Percentiles rank a stretch among this genome's conserved stretches.
Evolutionary conservation across 176 grass and related monocot genomes (phyloP).

Genomic region (Alopecurus myosuroides): DNA sequence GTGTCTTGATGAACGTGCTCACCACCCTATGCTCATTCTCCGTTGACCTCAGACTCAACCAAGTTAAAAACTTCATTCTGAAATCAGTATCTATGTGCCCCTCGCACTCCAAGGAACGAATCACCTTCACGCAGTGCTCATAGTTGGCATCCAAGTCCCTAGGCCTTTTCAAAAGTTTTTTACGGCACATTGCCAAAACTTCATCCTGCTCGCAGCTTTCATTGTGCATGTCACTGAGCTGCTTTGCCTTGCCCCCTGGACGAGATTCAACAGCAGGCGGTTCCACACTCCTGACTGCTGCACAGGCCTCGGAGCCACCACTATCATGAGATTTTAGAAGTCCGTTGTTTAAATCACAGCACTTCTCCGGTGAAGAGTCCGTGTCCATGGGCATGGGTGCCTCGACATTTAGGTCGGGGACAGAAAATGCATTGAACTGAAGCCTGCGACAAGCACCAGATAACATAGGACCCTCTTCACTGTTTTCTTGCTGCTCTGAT

Average conservation of each 20-base stretch:
- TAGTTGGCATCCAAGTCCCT: constrained; percentile 50
- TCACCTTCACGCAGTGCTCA: constrained; percentile 86
- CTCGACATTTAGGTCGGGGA: constrained; percentile 82
- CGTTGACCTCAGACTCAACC: constrained; percentile 75
- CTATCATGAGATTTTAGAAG: constrained; percentile 65
- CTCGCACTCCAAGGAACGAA: constrained; percentile 66
- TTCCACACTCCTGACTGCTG: constrained; percentile 33
- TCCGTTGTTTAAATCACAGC: constrained; percentile 43
- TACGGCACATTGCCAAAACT: constrained; percentile 32
- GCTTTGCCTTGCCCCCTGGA: constrained; percentile 28
- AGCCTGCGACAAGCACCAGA: constrained; percentile 65
- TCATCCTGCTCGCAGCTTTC: constrained; percentile 40
- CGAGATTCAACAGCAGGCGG: constrained; percentile 57
- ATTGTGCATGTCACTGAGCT: background rate
- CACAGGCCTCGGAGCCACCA: constrained; percentile 75
- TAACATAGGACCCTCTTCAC: constrained; percentile 26
- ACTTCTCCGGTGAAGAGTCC: constrained; percentile 45
- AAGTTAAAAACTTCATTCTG: constrained; percentile 91
- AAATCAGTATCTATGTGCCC: constrained; percentile 72
- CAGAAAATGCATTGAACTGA: constrained; percentile 60
- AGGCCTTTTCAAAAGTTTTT: background rate
- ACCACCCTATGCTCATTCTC: constrained; percentile 67
- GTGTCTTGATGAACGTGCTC: constrained; percentile 57
- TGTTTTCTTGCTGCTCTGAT: constrained; percentile 29
- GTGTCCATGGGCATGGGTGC: constrained; percentile 41